phyloP scores from a whole-genome alignment of 768 basidiomycete species.

The Panaeolus papilionaceus region DNA sequence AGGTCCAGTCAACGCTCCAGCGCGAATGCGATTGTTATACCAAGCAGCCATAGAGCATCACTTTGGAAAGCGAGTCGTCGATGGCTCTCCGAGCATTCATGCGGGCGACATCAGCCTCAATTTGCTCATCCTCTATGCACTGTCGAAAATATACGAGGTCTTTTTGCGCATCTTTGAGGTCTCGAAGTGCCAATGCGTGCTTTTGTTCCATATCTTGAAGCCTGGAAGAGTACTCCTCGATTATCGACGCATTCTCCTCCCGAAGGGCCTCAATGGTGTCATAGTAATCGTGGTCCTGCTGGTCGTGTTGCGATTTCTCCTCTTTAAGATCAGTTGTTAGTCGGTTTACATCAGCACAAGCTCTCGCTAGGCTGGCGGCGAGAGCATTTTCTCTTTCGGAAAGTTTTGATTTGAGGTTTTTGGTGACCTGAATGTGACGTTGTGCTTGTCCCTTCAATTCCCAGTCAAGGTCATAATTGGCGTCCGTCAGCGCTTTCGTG shows the following conservation, averaged over 20 bases:
- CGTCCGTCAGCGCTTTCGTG: background rate
- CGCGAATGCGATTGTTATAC: background rate
- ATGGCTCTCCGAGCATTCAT: background rate
- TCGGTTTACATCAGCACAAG: background rate
- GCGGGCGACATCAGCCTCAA: background rate
- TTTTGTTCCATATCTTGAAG: background rate
- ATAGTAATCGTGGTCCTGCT: background rate
- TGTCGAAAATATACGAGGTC: background rate
- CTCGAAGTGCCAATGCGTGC: background rate
- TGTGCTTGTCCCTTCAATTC: background rate
- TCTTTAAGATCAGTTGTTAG: background rate
- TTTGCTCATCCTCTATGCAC: background rate
- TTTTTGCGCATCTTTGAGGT: background rate
- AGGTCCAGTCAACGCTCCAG: no score
- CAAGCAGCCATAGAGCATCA: conserved; percentile 7
- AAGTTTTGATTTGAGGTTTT: background rate
- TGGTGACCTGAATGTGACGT: background rate
- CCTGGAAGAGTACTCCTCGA: background rate
- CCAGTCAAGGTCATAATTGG: conserved; percentile 3
- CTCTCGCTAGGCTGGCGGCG: background rate
- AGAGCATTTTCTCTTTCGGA: background rate
- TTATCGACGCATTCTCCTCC: background rate
- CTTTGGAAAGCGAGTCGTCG: background rate
- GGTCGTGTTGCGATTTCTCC: background rate
- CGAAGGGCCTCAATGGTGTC: background rate